Conservation (phyloP, 257 asterid species). For the Solanum pinnatisectum region DNA sequence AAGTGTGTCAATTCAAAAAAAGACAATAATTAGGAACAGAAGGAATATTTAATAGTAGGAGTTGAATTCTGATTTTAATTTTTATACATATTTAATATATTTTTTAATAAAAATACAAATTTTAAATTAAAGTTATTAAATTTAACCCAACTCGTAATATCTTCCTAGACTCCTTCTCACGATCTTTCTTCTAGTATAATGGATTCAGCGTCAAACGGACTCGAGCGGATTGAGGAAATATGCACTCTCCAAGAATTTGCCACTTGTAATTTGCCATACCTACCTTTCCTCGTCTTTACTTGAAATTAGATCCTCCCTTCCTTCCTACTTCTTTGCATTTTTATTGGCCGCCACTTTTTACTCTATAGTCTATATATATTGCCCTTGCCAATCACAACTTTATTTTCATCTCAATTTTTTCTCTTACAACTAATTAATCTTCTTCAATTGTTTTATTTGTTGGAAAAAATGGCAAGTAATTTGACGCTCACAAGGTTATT, state of each 20-base stretch:
- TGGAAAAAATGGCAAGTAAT: neutral
- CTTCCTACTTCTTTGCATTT: neutral
- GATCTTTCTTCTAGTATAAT: neutral
- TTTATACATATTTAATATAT: neutral
- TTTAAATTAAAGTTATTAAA: neutral
- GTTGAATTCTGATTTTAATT: neutral
- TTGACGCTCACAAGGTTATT: conserved; percentile 58
- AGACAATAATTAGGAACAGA: accelerated
- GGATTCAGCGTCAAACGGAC: neutral
- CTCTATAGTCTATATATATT: neutral
- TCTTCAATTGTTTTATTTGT: neutral
- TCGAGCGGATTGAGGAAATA: neutral
- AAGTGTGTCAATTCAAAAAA: neutral
- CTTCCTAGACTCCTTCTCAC: neutral
- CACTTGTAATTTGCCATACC: neutral
- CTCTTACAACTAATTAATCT: neutral
- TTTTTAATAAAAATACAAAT: neutral
- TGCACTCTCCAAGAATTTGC: neutral
- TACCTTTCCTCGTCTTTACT: neutral
- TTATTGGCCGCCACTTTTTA: neutral
- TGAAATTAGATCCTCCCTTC: neutral
- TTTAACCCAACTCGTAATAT: neutral
- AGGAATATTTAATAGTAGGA: neutral
- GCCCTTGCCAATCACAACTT: neutral
- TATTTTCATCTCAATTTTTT: neutral